Conservation (phyloP, 768 basidiomycete genomes). For the Porphyrellus cyaneotinctus region DNA sequence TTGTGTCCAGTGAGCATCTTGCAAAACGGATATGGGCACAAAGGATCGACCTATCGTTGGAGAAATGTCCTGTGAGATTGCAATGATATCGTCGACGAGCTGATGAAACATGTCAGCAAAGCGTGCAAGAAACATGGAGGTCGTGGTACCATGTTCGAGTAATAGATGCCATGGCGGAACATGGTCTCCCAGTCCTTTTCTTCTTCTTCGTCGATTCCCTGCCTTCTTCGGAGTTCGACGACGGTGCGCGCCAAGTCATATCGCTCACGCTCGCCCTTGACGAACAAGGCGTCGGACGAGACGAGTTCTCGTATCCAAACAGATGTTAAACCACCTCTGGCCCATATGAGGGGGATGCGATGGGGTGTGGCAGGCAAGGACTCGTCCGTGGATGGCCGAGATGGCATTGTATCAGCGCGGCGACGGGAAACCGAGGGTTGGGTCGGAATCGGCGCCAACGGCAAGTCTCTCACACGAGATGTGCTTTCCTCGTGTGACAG, state of each 20-base stretch:
- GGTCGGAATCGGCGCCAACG: conserved; percentile 16
- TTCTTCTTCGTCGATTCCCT: conserved; percentile 53
- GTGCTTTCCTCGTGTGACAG: conserved; percentile 56
- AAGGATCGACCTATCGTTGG: conserved; percentile 65
- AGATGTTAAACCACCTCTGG: conserved; percentile 68
- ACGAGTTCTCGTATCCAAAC: conserved; percentile 71
- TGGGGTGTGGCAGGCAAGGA: conserved; percentile 10
- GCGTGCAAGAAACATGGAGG: background rate
- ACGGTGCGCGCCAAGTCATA: conserved; percentile 75
- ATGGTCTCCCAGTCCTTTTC: conserved; percentile 67
- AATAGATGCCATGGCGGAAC: conserved; percentile 78
- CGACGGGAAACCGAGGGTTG: conserved; percentile 20
- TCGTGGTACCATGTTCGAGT: conserved; percentile 71
- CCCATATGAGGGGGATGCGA: conserved; percentile 59
- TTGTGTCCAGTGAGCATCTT: conserved; percentile 78
- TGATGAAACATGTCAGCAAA: conserved; percentile 28
- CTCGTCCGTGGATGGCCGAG: conserved; percentile 16
- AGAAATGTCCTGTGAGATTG: conserved; percentile 71
- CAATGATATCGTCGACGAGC: conserved; percentile 76
- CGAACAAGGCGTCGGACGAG: conserved; percentile 76
- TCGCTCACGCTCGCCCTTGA: conserved; percentile 71
- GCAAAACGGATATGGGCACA: conserved; percentile 62
- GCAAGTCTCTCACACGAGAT: conserved; percentile 10
- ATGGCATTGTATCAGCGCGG: conserved; percentile 30
- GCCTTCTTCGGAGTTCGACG: conserved; percentile 65